Percentiles rank a stretch among this genome's conserved stretches.
Conservation (phyloP, 352 stramenopile genomes). For the Phytophthora macrochlamydospora region DNA sequence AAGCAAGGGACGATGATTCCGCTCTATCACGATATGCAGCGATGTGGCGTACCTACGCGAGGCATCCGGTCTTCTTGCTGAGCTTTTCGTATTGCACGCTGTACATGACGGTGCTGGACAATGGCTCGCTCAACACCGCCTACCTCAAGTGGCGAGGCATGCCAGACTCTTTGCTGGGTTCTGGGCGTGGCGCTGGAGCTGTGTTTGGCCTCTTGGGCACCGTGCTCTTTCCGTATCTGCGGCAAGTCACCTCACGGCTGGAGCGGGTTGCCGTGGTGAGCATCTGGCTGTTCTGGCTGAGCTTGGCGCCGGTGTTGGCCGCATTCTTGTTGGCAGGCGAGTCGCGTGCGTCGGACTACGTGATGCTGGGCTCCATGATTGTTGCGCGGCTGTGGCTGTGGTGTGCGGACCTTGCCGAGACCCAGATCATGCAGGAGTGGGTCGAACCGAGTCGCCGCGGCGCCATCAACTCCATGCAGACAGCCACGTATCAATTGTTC, state of each 20-base stretch:
- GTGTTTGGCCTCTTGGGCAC: constrained; percentile 59
- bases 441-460: constrained; percentile 51
- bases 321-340: constrained; percentile 55
- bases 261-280: constrained; percentile 57
- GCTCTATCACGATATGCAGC: constrained; percentile 26
- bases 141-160: constrained; percentile 75
- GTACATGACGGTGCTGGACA: constrained; percentile 67
- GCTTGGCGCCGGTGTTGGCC: constrained; percentile 42
- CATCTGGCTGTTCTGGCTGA: constrained; percentile 73
- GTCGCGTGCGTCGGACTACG: constrained; percentile 55
- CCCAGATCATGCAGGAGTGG: constrained; percentile 81
- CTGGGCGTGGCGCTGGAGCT: constrained; percentile 47
- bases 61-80: constrained; percentile 57
- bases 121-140: constrained; percentile 57
- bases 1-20: constrained; percentile 7
- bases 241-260: constrained; percentile 29
- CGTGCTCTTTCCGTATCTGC: constrained; percentile 49
- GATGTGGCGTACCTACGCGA: constrained; percentile 48
- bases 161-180: constrained; percentile 47
- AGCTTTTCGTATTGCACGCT: constrained; percentile 59
- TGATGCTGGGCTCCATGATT: constrained; percentile 55
- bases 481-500: constrained; percentile 65
- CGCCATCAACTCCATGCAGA: constrained; percentile 71
- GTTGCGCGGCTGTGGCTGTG: constrained; percentile 60
- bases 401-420: constrained; percentile 59